Evolutionary conservation across 768 basidiomycete species (phyloP).

Genomic region (Kwoniella dejecticola): DNA sequence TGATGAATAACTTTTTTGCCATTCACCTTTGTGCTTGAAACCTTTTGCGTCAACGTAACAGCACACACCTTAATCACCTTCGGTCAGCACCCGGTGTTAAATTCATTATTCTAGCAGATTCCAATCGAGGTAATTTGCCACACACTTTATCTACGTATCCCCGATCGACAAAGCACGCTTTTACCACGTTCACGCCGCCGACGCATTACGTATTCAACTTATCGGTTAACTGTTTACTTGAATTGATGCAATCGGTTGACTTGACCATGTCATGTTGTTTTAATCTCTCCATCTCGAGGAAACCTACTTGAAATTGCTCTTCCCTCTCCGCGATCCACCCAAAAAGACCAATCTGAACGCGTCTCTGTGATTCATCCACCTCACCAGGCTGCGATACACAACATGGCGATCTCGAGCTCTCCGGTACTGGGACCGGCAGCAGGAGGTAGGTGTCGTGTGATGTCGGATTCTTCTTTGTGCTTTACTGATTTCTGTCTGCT

Average conservation of each 20-base stretch:
- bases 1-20: constrained; percentile 2
- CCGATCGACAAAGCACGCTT: background rate
- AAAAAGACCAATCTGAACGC: too few relatives aligned
- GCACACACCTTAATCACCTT: background rate
- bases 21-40: constrained; percentile 1
- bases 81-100: constrained; percentile 9
- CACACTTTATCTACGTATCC: constrained; percentile 9
- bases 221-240: constrained; percentile 7
- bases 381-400: too few relatives aligned
- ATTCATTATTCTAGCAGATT: constrained; percentile 11
- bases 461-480: background rate
- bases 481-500: too few relatives aligned
- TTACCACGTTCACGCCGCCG: background rate
- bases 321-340: too few relatives aligned
- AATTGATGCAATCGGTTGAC: background rate
- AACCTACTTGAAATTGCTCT: background rate
- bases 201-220: constrained; percentile 1
- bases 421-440: background rate
- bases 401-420: constrained; percentile 15
- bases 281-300: background rate
- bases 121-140: background rate
- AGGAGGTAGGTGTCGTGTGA: constrained; percentile 1
- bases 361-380: too few relatives aligned
- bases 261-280: constrained; percentile 2
- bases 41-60: background rate